Evolutionary conservation across 108 stramenopile genomes (phyloP).

Genomic region (Fistulifera pelliculosa): DNA sequence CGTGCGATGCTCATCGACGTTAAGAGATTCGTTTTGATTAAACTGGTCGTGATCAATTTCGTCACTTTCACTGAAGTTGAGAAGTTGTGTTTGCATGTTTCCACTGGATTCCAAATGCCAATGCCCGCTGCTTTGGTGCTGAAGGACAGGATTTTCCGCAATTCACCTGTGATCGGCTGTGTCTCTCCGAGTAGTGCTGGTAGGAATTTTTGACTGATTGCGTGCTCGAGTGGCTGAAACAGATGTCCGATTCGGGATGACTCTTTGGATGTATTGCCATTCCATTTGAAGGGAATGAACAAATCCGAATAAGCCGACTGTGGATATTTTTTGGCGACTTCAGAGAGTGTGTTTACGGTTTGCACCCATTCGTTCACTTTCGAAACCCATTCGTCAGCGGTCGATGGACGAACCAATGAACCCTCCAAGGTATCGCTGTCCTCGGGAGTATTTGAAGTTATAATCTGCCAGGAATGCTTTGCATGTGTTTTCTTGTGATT

Average conservation of each 20-base stretch:
- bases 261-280: conserved; percentile 13
- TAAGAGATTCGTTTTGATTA: not conserved
- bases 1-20: not conserved
- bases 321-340: conserved; percentile 10
- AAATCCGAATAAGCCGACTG: conserved; percentile 14
- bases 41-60: too few species aligned
- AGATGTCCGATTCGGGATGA: not conserved
- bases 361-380: conserved; percentile 8
- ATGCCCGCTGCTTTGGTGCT: not conserved
- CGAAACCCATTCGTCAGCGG: conserved; percentile 4
- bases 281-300: conserved; percentile 13
- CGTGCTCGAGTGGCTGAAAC: too few species aligned
- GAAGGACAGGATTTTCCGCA: too few species aligned
- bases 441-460: conserved; percentile 1
- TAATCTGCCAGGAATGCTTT: not conserved
- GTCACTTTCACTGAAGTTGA: too few species aligned
- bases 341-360: conserved; percentile 3
- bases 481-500: not conserved
- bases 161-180: too few species aligned
- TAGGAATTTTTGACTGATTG: too few species aligned
- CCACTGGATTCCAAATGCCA: not conserved
- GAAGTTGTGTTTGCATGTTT: not conserved
- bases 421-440: conserved; percentile 8
- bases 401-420: conserved; percentile 3
- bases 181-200: too few species aligned